A percentile compares a stretch with the other conserved stretches of the same genome.
These are phyloP conservation scores for Fusarium equiseti DNA, from an alignment of 2,329 filamentous ascomycete genomes.

Conservation along the genomic window DNA sequence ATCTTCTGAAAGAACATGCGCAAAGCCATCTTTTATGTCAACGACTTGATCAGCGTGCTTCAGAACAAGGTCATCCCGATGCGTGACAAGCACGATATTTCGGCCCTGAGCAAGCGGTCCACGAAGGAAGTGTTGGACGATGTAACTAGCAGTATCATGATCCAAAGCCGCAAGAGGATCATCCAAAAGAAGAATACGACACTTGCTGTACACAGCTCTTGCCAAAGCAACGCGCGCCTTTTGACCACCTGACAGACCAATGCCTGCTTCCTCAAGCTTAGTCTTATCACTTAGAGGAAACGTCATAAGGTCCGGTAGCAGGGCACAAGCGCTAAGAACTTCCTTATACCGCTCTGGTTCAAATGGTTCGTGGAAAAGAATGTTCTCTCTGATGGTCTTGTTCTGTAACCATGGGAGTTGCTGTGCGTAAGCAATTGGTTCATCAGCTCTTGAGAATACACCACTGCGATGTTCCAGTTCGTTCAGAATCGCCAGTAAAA, in stretches of 20 bases:
- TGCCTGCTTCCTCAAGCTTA: slow-evolving; percentile 71
- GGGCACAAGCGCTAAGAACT: slow-evolving; percentile 71
- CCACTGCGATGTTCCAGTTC: slow-evolving; percentile 75
- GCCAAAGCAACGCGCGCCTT: slow-evolving; percentile 73
- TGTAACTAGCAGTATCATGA: slow-evolving; percentile 71
- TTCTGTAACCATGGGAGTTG: slow-evolving; percentile 75
- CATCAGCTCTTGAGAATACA: slow-evolving; percentile 58
- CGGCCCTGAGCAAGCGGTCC: slow-evolving; percentile 71
- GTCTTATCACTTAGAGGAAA: slow-evolving; percentile 69
- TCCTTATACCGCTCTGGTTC: slow-evolving; percentile 68
- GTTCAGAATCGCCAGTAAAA: slow-evolving; percentile 69
- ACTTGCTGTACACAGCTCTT: slow-evolving; percentile 69
- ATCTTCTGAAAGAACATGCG: slow-evolving; percentile 61
- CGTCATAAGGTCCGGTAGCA: slow-evolving; percentile 66
- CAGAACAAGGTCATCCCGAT: slow-evolving; percentile 81
- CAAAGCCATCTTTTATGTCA: slow-evolving; percentile 73
- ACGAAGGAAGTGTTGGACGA: slow-evolving; percentile 70
- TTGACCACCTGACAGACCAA: slow-evolving; percentile 73
- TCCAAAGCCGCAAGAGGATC: slow-evolving; percentile 74
- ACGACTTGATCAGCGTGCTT: slow-evolving; percentile 80
- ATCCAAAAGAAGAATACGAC: slow-evolving; percentile 69
- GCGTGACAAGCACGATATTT: slow-evolving; percentile 83
- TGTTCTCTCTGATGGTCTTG: slow-evolving; percentile 74
- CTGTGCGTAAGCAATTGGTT: slow-evolving; percentile 67
- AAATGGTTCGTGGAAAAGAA: slow-evolving; percentile 69